Conservation (phyloP, 1,139 yeast species). For the Torulaspora globosa region DNA sequence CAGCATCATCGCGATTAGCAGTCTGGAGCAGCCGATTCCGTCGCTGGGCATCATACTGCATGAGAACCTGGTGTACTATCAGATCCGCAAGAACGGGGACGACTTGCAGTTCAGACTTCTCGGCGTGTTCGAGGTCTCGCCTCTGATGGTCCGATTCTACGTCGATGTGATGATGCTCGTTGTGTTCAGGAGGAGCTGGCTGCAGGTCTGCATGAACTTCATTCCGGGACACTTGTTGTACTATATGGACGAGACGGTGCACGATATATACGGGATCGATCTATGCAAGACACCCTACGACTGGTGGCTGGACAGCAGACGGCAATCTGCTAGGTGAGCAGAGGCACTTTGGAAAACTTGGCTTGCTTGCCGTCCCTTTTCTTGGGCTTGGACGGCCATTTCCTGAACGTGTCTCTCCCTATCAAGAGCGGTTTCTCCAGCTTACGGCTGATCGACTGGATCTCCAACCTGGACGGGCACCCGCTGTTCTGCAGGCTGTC, state of each 20-base stretch:
- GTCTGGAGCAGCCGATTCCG: conserved; percentile 27
- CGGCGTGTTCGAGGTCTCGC: conserved; percentile 25
- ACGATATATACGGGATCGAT: conserved; percentile 28
- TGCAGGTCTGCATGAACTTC: conserved; percentile 28
- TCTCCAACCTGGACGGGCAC: conserved; percentile 20
- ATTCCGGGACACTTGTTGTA: conserved; percentile 33
- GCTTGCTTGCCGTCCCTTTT: conserved; percentile 1
- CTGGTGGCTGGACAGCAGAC: conserved; percentile 18
- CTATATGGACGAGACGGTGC: conserved; percentile 29
- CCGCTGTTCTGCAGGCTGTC: conserved; percentile 20
- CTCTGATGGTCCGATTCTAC: conserved; percentile 25
- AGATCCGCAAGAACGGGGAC: conserved; percentile 24
- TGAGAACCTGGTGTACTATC: conserved; percentile 31
- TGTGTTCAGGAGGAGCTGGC: conserved; percentile 17
- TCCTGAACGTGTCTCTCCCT: conserved; percentile 21
- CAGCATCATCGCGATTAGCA: conserved; percentile 23
- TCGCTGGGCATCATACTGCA: conserved; percentile 30
- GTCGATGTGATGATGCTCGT: conserved; percentile 23
- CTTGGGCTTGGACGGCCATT: conserved; percentile 27
- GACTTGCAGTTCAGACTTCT: conserved; percentile 21
- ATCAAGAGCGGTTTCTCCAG: conserved; percentile 25
- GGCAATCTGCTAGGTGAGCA: conserved; percentile 9
- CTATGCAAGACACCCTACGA: conserved; percentile 31
- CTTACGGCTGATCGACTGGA: conserved; percentile 16
- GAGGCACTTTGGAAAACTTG: conserved; percentile 9